A percentile compares a stretch with the other conserved stretches of the same genome.
Conservation (phyloP, 2,329 filamentous ascomycete species). For the Phoma herbarum region DNA sequence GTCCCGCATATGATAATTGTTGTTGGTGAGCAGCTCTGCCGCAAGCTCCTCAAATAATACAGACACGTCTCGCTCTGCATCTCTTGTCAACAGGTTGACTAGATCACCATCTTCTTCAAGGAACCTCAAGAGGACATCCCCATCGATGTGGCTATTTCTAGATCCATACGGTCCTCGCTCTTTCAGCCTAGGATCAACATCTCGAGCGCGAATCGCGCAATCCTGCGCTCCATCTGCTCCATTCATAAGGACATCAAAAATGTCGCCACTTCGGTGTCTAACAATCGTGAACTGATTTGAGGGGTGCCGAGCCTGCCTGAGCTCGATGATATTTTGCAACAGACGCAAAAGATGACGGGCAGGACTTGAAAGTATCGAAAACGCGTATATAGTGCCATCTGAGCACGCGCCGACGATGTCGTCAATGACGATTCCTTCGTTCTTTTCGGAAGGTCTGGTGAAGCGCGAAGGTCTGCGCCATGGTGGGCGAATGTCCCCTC, state of each 20-base stretch:
- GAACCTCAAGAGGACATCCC: conserved; percentile 51
- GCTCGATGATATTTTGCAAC: conserved; percentile 69
- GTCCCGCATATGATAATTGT: conserved; percentile 29
- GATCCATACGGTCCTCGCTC: conserved; percentile 25
- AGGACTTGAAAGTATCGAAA: conserved; percentile 69
- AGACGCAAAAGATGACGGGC: conserved; percentile 76
- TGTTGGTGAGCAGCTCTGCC: conserved; percentile 15
- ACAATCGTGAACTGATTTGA: conserved; percentile 24
- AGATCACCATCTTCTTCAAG: conserved; percentile 38
- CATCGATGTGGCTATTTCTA: conserved; percentile 53
- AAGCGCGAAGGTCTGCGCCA: conserved; percentile 40
- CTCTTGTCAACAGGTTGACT: conserved; percentile 18
- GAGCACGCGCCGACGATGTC: conserved; percentile 61
- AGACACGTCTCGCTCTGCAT: conserved; percentile 32
- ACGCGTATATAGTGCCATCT: conserved; percentile 63
- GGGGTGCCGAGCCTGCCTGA: conserved; percentile 28
- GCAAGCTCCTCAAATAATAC: conserved; percentile 40
- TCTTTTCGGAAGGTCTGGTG: conserved; percentile 21
- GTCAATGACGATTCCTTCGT: conserved; percentile 54
- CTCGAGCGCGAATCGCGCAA: conserved; percentile 28
- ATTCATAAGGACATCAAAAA: conserved; percentile 37
- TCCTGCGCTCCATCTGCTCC: conserved; percentile 33
- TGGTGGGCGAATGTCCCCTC: conserved; percentile 55
- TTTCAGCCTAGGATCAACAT: conserved; percentile 39
- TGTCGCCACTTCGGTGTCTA: conserved; percentile 27